Evolutionary conservation across 2,329 filamentous ascomycete genomes (phyloP), one percentile per base, ranked within the genome.

Genomic region (Colletotrichum tropicale): DNA sequence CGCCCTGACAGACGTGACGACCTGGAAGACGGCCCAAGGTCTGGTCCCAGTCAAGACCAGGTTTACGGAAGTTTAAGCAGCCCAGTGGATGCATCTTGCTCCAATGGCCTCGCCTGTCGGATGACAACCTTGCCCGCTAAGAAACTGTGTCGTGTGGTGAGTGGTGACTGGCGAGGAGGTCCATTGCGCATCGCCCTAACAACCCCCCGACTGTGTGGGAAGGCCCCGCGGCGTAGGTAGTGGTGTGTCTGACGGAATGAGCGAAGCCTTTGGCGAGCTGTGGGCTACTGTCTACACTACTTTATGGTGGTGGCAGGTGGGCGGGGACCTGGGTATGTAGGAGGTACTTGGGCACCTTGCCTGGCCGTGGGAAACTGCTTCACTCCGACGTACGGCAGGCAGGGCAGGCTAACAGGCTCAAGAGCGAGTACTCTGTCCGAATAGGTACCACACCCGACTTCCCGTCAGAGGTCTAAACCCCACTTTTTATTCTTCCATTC

Each of bases 31-130:
- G n/a, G 21, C 24, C 65, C 58, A 64, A 36, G 48, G 21, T 56
- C 26, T 68, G 66, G 66, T 58, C 66, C 66, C 48, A 32, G 55
- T 43, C 55, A 61, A 56, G 38, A 69, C 70, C 38, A 55, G 70
- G 70, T 69, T 62, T 62, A 55, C 70, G 56, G 30, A 73, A 36
- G 56, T 62, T 64, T 52, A 68, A 70, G 30, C 71, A 73, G 38
- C 30, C 61, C 38, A 52, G 65, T 73, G 32, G 30, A 64, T 24
- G 43, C 61, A 15, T 26, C 5, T 55, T 55, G 60, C 65, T 69
- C 70, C 52, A 69, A 69, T 62, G 24, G 13, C n/a, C 56, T 56
- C 65, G 30, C 70, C 38, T 55, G 18, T 43, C 70, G 38, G 24
- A n/a, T 36, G 30, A 62, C 34, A 64, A 71, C 70, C 62, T 67